Conservation (phyloP, 192 early-diverging fungal genomes). For the Umbelopsis sp. region DNA sequence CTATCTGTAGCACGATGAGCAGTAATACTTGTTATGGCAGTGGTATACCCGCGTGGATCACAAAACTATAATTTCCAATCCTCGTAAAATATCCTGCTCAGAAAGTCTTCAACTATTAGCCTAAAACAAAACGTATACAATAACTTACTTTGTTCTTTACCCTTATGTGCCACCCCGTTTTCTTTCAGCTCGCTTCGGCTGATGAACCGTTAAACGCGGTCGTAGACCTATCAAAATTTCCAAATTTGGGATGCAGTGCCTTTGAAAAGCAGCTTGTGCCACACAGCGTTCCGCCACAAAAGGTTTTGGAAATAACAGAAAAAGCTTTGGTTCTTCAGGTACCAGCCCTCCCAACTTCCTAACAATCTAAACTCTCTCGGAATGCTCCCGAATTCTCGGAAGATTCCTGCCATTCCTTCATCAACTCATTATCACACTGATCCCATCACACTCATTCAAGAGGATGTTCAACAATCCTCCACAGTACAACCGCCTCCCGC, state of each 20-base stretch:
- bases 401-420: slow-evolving; percentile 13
- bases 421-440: neutral
- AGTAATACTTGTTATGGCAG: too few relatives aligned
- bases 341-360: neutral
- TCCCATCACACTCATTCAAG: neutral
- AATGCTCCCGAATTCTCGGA: slow-evolving; percentile 20
- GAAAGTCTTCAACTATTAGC: too few relatives aligned
- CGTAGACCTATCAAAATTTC: neutral
- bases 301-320: neutral
- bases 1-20: too few relatives aligned
- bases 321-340: neutral
- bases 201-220: neutral
- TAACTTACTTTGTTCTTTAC: too few relatives aligned
- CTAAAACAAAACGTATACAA: too few relatives aligned
- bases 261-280: neutral
- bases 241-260: neutral
- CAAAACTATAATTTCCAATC: too few relatives aligned
- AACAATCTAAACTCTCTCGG: neutral
- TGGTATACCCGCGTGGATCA: too few relatives aligned
- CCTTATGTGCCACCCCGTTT: neutral
- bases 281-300: neutral
- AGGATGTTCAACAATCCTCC: neutral
- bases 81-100: too few relatives aligned
- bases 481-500: neutral
- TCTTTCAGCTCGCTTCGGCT: neutral